Conservation (phyloP, 441 rosid species). For the Raphanus hybrid region DNA sequence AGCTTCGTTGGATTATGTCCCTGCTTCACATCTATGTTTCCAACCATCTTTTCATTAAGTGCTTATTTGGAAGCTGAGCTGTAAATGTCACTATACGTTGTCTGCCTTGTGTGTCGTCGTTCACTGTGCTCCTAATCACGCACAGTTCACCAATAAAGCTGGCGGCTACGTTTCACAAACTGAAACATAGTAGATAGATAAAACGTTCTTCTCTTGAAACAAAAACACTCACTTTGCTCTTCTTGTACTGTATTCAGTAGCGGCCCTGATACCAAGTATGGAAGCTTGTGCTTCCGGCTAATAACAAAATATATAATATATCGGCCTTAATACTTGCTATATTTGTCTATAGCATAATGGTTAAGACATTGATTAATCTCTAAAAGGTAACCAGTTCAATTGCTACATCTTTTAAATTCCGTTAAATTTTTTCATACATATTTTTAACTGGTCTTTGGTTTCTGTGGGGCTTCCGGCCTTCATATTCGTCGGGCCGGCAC, state of each 20-base stretch:
- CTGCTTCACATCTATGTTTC: not conserved
- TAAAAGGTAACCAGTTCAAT: too few relatives aligned
- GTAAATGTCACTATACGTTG: not conserved
- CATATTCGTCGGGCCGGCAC: too few relatives aligned
- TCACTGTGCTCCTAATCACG: slow-evolving; percentile 1
- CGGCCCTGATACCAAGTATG: too few relatives aligned
- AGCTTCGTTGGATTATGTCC: slow-evolving; percentile 1
- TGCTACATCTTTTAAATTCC: too few relatives aligned
- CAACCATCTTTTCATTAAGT: not conserved
- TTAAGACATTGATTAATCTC: too few relatives aligned
- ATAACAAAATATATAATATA: too few relatives aligned
- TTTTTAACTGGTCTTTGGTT: too few relatives aligned
- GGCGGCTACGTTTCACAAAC: slow-evolving; percentile 3
- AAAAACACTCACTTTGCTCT: slow-evolving; percentile 56
- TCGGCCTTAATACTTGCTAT: too few relatives aligned
- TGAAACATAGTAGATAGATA: not conserved
- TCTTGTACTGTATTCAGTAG: slow-evolving; percentile 42
- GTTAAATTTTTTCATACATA: too few relatives aligned
- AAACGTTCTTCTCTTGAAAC: not conserved
- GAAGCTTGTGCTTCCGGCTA: too few relatives aligned
- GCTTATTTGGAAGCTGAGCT: not conserved
- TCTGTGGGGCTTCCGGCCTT: too few relatives aligned
- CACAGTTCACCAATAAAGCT: not conserved
- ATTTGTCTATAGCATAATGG: too few relatives aligned
- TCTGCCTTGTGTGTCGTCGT: not conserved